A percentile compares a stretch with the other conserved stretches of the same genome.
phyloP scores from a whole-genome alignment of 371 early-diverging fungal genomes.

The Lichtheimia hyalospora region DNA sequence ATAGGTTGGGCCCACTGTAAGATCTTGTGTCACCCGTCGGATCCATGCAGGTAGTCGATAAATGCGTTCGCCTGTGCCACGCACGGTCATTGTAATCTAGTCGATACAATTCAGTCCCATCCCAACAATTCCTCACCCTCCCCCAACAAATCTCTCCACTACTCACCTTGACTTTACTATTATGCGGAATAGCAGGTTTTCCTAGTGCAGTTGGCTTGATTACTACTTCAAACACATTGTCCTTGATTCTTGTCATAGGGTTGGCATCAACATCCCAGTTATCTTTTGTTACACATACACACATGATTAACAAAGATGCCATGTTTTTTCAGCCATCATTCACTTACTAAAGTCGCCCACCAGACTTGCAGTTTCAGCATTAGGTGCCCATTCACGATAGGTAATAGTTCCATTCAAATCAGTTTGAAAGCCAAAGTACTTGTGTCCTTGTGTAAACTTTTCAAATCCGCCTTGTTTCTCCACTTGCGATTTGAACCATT shows the following conservation, averaged over 20 bases:
- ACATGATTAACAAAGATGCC: too few species aligned
- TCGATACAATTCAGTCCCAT: not conserved
- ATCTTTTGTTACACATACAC: constrained; percentile 44
- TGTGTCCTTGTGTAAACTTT: constrained; percentile 77
- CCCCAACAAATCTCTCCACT: not conserved
- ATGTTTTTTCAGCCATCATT: too few species aligned
- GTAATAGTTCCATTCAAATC: constrained; percentile 58
- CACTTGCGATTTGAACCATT: constrained; percentile 68
- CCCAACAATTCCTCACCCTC: not conserved
- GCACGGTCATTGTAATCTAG: constrained; percentile 73
- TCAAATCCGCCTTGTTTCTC: constrained; percentile 78
- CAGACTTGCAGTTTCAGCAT: constrained; percentile 75
- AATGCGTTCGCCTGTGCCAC: constrained; percentile 72
- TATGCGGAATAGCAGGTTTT: constrained; percentile 78
- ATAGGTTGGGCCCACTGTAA: constrained; percentile 76
- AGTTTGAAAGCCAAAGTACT: constrained; percentile 76
- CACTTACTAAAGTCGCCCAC: constrained; percentile 92
- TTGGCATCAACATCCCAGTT: constrained; percentile 79
- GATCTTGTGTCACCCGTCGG: constrained; percentile 82
- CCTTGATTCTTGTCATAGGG: constrained; percentile 75
- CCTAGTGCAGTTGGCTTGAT: constrained; percentile 62
- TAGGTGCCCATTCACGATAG: constrained; percentile 96
- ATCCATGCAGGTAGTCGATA: constrained; percentile 93
- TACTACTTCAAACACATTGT: constrained; percentile 78
- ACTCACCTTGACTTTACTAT: constrained; percentile 83